Conservation (phyloP, 306 rosid genomes). For the Trifolium subterraneum region DNA sequence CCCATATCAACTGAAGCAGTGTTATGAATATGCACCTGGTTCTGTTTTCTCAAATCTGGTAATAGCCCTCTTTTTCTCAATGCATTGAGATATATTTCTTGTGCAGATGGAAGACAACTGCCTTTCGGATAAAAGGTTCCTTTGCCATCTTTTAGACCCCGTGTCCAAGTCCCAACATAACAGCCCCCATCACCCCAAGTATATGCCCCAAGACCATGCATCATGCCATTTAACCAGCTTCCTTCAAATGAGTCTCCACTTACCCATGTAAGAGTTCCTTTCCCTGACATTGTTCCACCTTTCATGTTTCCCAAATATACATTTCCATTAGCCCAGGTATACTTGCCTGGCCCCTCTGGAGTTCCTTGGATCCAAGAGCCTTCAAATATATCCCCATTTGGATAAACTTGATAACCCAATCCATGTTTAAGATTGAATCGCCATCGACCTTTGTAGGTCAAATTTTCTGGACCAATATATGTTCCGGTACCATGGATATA, state of each 20-base stretch:
- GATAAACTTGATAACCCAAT: slow-evolving; percentile 84
- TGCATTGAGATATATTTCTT: slow-evolving; percentile 89
- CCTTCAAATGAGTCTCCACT: slow-evolving; percentile 95
- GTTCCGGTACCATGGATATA: slow-evolving; percentile 88
- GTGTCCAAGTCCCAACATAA: slow-evolving; percentile 98
- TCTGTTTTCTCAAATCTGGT: slow-evolving; percentile 86
- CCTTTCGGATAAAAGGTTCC: slow-evolving; percentile 93
- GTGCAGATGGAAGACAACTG: slow-evolving; percentile 81
- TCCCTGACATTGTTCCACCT: slow-evolving; percentile 93
- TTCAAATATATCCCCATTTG: slow-evolving; percentile 87
- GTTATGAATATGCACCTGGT: slow-evolving; percentile 80
- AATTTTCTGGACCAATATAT: slow-evolving; percentile 58
- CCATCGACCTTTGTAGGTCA: slow-evolving; percentile 92
- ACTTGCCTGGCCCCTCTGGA: slow-evolving; percentile 97
- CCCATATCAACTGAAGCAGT: slow-evolving; percentile 76
- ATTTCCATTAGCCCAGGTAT: slow-evolving; percentile 89
- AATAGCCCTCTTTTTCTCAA: slow-evolving; percentile 91
- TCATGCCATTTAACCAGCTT: slow-evolving; percentile 92
- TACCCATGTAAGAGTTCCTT: slow-evolving; percentile 94
- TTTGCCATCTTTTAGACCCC: slow-evolving; percentile 93
- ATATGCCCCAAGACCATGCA: slow-evolving; percentile 94
- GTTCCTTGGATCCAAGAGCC: slow-evolving; percentile 98
- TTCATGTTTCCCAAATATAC: slow-evolving; percentile 93
- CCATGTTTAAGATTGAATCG: slow-evolving; percentile 92
- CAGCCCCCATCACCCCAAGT: slow-evolving; percentile 95